Evolutionary conservation across 2,329 filamentous ascomycete genomes (phyloP).

Genomic region (Rosellinia necatrix): DNA sequence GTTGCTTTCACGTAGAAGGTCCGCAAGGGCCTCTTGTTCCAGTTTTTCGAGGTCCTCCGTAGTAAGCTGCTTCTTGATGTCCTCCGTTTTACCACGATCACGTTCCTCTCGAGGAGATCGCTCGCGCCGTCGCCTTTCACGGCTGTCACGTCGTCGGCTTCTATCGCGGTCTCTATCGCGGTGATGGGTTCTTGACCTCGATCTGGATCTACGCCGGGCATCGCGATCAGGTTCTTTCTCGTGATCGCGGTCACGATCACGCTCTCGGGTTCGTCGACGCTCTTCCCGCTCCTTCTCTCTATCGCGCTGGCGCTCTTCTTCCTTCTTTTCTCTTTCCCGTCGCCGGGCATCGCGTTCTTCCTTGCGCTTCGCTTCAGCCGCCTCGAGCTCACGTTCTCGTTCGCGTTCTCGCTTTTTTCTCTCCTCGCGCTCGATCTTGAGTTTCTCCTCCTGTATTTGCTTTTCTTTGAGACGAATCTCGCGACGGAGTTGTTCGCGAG

Average conservation of each 20-base stretch:
- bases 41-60: slow-evolving; percentile 63
- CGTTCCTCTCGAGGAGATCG: slow-evolving; percentile 44
- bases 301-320: slow-evolving; percentile 46
- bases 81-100: slow-evolving; percentile 45
- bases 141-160: slow-evolving; percentile 40
- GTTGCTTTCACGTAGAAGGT: slow-evolving; percentile 64
- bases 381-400: slow-evolving; percentile 54
- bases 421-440: slow-evolving; percentile 61
- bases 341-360: slow-evolving; percentile 56
- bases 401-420: slow-evolving; percentile 56
- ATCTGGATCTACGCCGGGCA: slow-evolving; percentile 40
- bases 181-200: slow-evolving; percentile 41
- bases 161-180: slow-evolving; percentile 44
- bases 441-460: slow-evolving; percentile 66
- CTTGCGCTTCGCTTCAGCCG: slow-evolving; percentile 55
- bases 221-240: slow-evolving; percentile 37
- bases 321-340: slow-evolving; percentile 47
- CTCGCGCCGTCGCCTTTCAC: slow-evolving; percentile 41
- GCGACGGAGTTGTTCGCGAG: slow-evolving; percentile 65
- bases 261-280: slow-evolving; percentile 51
- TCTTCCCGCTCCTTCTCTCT: slow-evolving; percentile 61
- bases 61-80: slow-evolving; percentile 58
- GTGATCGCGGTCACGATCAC: slow-evolving; percentile 38
- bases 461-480: slow-evolving; percentile 63
- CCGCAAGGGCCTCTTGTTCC: slow-evolving; percentile 62